These are phyloP conservation scores for Penicillium psychrosexuale DNA, from an alignment of 2,329 filamentous ascomycete species.

Conservation along the genomic window DNA sequence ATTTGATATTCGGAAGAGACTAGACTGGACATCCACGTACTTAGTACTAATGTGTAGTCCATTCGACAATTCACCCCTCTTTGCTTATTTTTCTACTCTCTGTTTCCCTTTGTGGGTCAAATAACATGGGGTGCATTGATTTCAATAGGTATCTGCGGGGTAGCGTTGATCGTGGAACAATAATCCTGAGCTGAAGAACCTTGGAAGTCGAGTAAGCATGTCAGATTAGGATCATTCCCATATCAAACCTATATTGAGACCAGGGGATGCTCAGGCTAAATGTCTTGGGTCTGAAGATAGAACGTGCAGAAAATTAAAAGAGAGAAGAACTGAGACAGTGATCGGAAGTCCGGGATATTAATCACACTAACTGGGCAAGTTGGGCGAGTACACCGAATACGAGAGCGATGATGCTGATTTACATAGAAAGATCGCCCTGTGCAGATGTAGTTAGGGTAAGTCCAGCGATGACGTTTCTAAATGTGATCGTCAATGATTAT, in stretches of 20 bases:
- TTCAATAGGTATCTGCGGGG: not conserved
- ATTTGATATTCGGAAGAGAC: not conserved
- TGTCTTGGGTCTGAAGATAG: not conserved
- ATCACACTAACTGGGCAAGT: not conserved
- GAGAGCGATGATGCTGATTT: not conserved
- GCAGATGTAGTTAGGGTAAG: not conserved
- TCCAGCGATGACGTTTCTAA: not conserved
- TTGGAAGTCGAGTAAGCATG: not conserved
- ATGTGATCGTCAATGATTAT: not conserved
- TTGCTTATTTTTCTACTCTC: not conserved
- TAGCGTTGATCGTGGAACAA: not conserved
- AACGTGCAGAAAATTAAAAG: not conserved
- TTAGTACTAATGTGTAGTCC: not conserved
- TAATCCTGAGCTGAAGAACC: not conserved
- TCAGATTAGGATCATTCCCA: not conserved
- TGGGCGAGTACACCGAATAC: constrained; percentile 2
- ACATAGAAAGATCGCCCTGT: not conserved
- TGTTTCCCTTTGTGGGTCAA: not conserved
- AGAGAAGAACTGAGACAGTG: not conserved
- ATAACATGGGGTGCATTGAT: not conserved
- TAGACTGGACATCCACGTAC: not conserved
- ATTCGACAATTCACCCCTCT: not conserved
- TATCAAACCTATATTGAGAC: not conserved
- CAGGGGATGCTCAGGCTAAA: not conserved
- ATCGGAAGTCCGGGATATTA: not conserved